Base-by-base conservation (phyloP, 2,329 filamentous ascomycete species). In the Nigrospora oryzae region DNA sequence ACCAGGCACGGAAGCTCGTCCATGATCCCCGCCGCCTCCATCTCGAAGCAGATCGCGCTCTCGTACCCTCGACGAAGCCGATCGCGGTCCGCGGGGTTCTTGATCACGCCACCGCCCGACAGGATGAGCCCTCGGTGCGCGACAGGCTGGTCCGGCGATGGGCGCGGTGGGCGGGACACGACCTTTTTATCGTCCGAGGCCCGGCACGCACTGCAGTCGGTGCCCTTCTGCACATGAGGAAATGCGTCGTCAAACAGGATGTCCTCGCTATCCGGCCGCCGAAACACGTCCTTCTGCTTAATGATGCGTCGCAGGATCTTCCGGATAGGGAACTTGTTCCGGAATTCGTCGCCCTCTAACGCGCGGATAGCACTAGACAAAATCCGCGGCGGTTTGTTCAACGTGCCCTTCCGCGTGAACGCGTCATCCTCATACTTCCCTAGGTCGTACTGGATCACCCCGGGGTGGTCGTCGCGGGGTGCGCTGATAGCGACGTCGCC, bases 51-150 rank as follows among this genome's bases (percentile, higher is more conserved):
- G 32, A 14, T 16, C n/a, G 57, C 11, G 58, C 62, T 3, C 16
- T 38, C 14, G 16, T 16, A 16, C 11, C 30, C 40, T 13, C 40
- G 30, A 35, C n/a, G 12, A 36, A 42, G 40, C 0, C 46, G 12
- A 32, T 71, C 64, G 5, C 68, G 51, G 0, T 48, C 46, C 0
- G 14, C 2, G 0, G 55, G 60, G n/a, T 63, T 51, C 36, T 63
- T 67, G 43, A 72, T 63, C 0, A 69, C 58, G 2, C 54, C 50
- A 33, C 67, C 63, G 0, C 57, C 60, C 0, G 63, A 66, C 0
- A 50, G 58, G 36, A 65, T 55, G 2, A 42, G 49, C 4, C 63
- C 62, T 38, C 62, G 53, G 40, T 63, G 60, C 6, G 63, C 46
- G 4, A 38, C 33, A 7, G 57, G 56, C 19, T 40, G 38, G 15